phyloP scores from a whole-genome alignment of 371 early-diverging fungal species.

The Rhizopus sp. region DNA sequence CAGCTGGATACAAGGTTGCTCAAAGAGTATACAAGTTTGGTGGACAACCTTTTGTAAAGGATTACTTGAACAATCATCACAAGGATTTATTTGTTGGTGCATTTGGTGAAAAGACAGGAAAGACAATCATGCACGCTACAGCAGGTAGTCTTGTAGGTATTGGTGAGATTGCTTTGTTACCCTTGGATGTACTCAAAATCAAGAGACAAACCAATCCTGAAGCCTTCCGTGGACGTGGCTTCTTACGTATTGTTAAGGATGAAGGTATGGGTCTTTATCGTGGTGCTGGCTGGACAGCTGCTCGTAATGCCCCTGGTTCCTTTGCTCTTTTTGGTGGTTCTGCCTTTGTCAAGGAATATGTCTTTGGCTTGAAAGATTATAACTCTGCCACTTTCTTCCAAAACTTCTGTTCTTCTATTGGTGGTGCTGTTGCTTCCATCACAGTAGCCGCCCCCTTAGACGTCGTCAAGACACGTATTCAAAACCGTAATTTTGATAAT shows the following conservation, averaged over 20 bases:
- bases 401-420: conserved; percentile 95
- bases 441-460: conserved; percentile 96
- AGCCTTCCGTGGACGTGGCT: conserved; percentile 83
- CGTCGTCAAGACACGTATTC: conserved; percentile 98
- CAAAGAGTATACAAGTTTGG: conserved; percentile 98
- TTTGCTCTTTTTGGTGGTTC: conserved; percentile 97
- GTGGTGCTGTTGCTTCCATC: conserved; percentile 94
- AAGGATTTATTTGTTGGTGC: conserved; percentile 67
- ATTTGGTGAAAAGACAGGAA: conserved; percentile 94
- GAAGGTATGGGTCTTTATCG: conserved; percentile 94
- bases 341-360: conserved; percentile 92
- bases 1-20: conserved; percentile 94
- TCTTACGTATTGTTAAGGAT: conserved; percentile 79
- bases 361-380: conserved; percentile 87
- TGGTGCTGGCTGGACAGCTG: conserved; percentile 98
- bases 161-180: conserved; percentile 95
- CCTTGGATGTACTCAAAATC: conserved; percentile 96
- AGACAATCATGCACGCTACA: conserved; percentile 96
- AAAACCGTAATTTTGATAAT: conserved; percentile 86
- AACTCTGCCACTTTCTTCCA: conserved; percentile 96
- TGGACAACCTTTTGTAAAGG: conserved; percentile 95
- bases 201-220: conserved; percentile 96
- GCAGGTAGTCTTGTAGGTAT: conserved; percentile 96
- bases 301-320: conserved; percentile 97
- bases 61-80: conserved; percentile 86